Conservation (phyloP, 116 monocot species). For the Cymodocea nodosa region DNA sequence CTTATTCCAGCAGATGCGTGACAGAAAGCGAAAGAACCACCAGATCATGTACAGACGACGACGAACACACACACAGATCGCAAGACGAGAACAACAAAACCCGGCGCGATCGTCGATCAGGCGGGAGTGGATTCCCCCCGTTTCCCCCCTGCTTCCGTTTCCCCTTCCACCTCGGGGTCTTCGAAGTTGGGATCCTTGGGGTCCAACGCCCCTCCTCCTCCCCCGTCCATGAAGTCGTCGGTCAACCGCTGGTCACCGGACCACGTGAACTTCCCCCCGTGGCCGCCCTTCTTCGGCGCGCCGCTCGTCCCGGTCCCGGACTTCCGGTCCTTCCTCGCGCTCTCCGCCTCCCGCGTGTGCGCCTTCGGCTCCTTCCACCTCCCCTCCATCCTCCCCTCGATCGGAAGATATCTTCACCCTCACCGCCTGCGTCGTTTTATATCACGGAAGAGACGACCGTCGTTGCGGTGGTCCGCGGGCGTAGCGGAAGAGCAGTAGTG, state of each 20-base stretch:
- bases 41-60: no score
- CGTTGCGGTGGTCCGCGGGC: no score
- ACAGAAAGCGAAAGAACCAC: no score
- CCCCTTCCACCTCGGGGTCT: slow-evolving; percentile 20
- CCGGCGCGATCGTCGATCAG: no score
- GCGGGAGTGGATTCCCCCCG: background rate
- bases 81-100: no score
- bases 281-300: slow-evolving; percentile 87
- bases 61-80: no score
- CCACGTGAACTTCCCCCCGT: slow-evolving; percentile 94
- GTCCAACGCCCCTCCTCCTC: slow-evolving; percentile 37
- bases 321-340: slow-evolving; percentile 40
- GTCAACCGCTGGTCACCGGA: slow-evolving; percentile 23
- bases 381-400: slow-evolving; percentile 5
- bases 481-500: no score
- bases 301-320: slow-evolving; percentile 77
- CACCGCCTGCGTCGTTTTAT: no score
- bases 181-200: slow-evolving; percentile 60
- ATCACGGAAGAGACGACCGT: no score
- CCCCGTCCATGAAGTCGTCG: slow-evolving; percentile 9
- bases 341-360: slow-evolving; percentile 1
- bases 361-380: slow-evolving; percentile 11
- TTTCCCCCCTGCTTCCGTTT: background rate
- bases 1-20: no score
- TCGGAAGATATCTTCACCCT: no score